Conservation (phyloP, 257 asterid species). For the Rubia yunnanensis region DNA sequence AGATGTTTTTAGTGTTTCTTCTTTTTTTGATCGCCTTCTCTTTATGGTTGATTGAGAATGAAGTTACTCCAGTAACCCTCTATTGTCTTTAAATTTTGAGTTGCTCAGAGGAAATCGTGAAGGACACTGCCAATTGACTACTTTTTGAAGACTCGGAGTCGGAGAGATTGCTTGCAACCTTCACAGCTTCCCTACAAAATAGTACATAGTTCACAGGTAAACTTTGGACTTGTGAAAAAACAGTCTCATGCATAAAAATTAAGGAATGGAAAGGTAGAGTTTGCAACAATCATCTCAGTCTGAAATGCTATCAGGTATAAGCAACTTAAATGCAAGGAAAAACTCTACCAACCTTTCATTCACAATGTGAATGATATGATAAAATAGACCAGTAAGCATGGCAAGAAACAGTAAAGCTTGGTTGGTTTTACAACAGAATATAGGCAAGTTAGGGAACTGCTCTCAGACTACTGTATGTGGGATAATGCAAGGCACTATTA, state of each 20-base stretch:
- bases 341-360: slow-evolving; percentile 70
- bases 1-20: no score
- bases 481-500: no score
- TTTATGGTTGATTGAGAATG: no score
- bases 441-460: no score
- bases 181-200: slow-evolving; percentile 61
- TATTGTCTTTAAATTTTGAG: no score
- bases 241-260: not conserved
- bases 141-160: slow-evolving; percentile 64
- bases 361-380: slow-evolving; percentile 69
- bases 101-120: slow-evolving; percentile 85
- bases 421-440: no score
- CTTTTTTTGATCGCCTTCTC: no score
- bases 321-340: not conserved
- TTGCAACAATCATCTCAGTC: not conserved
- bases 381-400: slow-evolving; percentile 89
- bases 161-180: slow-evolving; percentile 41
- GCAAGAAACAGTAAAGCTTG: slow-evolving; percentile 81
- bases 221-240: not conserved
- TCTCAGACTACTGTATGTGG: no score
- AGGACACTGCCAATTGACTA: slow-evolving; percentile 40
- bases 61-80: no score
- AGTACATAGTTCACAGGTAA: slow-evolving; percentile 9
- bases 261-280: not conserved
- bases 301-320: not conserved